phyloP scores from a whole-genome alignment of 2,329 filamentous ascomycete species.

The Fusarium duplospermum region DNA sequence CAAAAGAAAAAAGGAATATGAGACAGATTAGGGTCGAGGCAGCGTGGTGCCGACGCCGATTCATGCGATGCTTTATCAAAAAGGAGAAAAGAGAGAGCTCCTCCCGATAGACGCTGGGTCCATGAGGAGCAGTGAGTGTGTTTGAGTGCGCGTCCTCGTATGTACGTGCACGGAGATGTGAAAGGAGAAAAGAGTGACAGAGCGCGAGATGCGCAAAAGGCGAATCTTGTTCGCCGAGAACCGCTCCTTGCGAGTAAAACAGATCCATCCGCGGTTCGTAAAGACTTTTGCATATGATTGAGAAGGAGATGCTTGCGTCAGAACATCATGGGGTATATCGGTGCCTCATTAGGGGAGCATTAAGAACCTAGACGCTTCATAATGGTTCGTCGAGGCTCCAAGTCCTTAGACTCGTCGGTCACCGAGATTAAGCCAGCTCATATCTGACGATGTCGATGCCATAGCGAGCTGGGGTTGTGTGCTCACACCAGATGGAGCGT shows the following conservation, averaged over 20 bases:
- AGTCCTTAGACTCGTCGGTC: slow-evolving; percentile 50
- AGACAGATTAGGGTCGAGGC: slow-evolving; percentile 49
- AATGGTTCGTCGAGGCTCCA: slow-evolving; percentile 30
- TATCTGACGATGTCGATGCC: slow-evolving; percentile 69
- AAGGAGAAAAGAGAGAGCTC: slow-evolving; percentile 34
- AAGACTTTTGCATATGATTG: not conserved
- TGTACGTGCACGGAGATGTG: slow-evolving; percentile 29
- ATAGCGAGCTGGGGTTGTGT: slow-evolving; percentile 63
- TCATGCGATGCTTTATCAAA: slow-evolving; percentile 41
- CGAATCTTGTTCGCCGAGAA: slow-evolving; percentile 7
- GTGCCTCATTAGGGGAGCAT: slow-evolving; percentile 25
- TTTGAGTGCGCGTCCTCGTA: slow-evolving; percentile 21
- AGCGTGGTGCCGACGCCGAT: slow-evolving; percentile 44
- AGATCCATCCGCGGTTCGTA: not conserved
- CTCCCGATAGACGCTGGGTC: slow-evolving; percentile 29
- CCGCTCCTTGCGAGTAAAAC: slow-evolving; percentile 12
- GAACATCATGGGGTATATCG: slow-evolving; percentile 36
- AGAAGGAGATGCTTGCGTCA: slow-evolving; percentile 20
- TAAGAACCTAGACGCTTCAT: slow-evolving; percentile 30
- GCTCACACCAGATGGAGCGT: slow-evolving; percentile 54
- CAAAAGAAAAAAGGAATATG: slow-evolving; percentile 43
- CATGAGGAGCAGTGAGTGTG: slow-evolving; percentile 30
- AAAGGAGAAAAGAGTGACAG: slow-evolving; percentile 22
- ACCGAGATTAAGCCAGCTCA: slow-evolving; percentile 84
- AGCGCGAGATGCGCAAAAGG: slow-evolving; percentile 25